Evolutionary conservation across 108 stramenopile genomes (phyloP), one percentile per base, ranked within the genome.

Genomic region (Cyclotella atomus): DNA sequence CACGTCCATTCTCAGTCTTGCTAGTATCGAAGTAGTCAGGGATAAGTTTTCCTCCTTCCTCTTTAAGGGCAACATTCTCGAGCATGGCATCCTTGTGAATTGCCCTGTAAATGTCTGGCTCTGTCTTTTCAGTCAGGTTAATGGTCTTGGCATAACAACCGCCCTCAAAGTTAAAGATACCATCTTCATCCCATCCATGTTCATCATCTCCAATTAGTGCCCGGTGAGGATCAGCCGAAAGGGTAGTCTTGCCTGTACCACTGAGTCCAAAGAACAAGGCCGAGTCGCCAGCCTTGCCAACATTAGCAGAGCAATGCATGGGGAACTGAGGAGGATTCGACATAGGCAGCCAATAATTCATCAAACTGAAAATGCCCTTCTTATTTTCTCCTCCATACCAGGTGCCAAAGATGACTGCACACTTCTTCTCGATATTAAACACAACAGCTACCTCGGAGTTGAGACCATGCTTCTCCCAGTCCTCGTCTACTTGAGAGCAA

Each of bases 91-190:
- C 96, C 21, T 83, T 93, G 41, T 88, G 84, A 83, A 99, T 97
- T 59, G 98, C 98, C 10, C 86, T 91, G 82, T 94, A 98, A 73
- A 99, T 99, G 68, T 99, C 98, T 19, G 98, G 98, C 76, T 99
- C 98, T 47, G 95, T 96, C 73, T 91, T 82, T 81, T 96, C 95
- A 15, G 81, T 72, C 77, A 99, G 83, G 70, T 97, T 90, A 77
- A 97, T 95, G 33, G 98, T 99, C 90, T 99, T 99, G 75, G 98
- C 98, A 75, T 99, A 99, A 85, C 98, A 99, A 28, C 98, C 98
- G 46, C 98, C 98, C 79, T 99, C 98, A 81, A 99, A 97, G 87
- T 99, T 99, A 85, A 94, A 99, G 59, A 99, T 82, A 45, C 98
- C 98, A 32, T 97, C 79, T 55, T 99, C 92, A 72, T 99, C 98